Base-by-base conservation (phyloP, 2,329 filamentous ascomycete genomes). In the Claviceps purpurea region DNA sequence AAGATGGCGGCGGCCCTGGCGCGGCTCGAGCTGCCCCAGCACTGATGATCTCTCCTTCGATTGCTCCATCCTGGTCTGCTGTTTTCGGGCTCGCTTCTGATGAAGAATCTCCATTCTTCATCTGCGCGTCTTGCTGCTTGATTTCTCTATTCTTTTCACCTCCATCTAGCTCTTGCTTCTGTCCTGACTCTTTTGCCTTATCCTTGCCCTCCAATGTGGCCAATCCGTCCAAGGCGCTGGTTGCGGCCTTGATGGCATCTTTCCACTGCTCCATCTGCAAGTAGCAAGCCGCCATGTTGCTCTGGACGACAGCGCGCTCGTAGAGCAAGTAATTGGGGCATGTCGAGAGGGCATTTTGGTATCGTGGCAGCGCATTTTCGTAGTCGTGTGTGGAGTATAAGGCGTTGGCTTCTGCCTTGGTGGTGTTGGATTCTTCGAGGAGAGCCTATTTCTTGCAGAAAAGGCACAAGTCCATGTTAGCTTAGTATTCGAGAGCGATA, bases 271-370 rank as follows among this genome's bases (percentile, higher is more conserved):
- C 75, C 3, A 94, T 73, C 65, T 94, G 94, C 51, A 97, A 67
- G 60, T 95, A 81, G 64, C 89, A 95, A 10, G 90, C 91, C 1
- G 91, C 79, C 58, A 96, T 84, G 70, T 97, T 97, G 64, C 86
- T 89, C 54, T 84, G 81, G 5, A 97, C 74, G 10, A 97, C 87
- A 26, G 90, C 89, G 56, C 91, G 75, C 59, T 95, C 89, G 69
- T 88, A 95, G 64, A 91, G 82, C 26, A 95, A 78, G 64, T 95
- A 94, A 57, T 81, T 83, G 2, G 91, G 91, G 61, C 88, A 90
- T 7, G 82, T 78, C 13, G 81, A 75, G 3, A 94, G 74, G 22
- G 93, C 90, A 58, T 85, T 80, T 61, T 89, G 84, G 69, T 97
- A 97, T 55, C 79, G 84, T 58, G 82, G 78, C 56, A 97, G 84